phyloP scores from a whole-genome alignment of 208 protist species.

The Trypanosoma brucei region DNA sequence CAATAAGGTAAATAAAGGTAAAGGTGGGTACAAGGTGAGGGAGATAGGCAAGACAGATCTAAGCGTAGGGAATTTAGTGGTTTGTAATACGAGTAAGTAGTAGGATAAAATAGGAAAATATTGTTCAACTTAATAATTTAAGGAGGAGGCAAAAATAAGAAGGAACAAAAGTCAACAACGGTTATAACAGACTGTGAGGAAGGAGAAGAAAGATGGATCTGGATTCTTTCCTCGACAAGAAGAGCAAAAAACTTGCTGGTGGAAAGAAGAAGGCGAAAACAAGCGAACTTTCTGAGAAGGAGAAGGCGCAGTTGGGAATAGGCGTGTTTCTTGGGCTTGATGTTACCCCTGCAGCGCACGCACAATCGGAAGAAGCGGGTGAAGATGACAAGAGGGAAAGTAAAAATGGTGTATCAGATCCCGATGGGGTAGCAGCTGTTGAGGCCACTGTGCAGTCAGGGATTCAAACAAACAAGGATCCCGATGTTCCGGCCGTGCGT shows the following conservation, averaged over 20 bases:
- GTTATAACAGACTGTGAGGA: neutral
- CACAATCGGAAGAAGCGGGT: neutral
- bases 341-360: neutral
- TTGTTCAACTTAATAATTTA: neutral
- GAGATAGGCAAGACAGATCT: no score
- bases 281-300: slow-evolving; percentile 27
- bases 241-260: slow-evolving; percentile 50
- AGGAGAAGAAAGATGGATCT: slow-evolving; percentile 36
- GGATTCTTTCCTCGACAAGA: slow-evolving; percentile 62
- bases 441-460: neutral
- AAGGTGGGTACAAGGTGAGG: no score
- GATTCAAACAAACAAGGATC: neutral
- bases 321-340: slow-evolving; percentile 26
- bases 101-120: no score
- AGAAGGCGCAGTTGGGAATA: slow-evolving; percentile 38
- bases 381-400: neutral
- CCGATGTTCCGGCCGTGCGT: neutral
- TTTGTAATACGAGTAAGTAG: no score
- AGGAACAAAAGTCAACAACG: neutral
- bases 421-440: neutral
- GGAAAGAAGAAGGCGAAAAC: slow-evolving; percentile 47
- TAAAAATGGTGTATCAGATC: neutral
- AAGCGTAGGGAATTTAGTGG: no score
- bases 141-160: neutral
- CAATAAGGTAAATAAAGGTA: no score